Percentiles rank a stretch among this genome's conserved stretches.
These are phyloP conservation scores for Candida sanyaensis DNA, from an alignment of 1,139 yeast species.

Conservation along the genomic window DNA sequence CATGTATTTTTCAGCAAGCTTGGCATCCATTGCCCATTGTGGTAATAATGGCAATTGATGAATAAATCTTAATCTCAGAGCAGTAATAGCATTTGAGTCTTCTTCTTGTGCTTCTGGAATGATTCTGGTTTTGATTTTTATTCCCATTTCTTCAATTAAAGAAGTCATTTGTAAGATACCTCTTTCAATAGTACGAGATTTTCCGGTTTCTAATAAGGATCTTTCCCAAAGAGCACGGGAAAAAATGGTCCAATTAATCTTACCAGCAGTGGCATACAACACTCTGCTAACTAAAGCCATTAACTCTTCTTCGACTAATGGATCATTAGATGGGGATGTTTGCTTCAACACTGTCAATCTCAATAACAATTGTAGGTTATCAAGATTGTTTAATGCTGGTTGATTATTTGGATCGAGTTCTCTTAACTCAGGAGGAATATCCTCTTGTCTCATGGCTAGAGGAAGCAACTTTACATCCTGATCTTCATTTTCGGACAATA, in stretches of 20 bases:
- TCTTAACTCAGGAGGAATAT: constrained; percentile 58
- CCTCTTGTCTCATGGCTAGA: constrained; percentile 58
- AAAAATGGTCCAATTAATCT: constrained; percentile 75
- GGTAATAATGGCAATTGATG: constrained; percentile 80
- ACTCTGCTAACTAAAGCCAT: constrained; percentile 74
- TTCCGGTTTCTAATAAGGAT: constrained; percentile 76
- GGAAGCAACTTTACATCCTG: constrained; percentile 52
- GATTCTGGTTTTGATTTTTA: constrained; percentile 60
- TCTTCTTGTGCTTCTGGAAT: constrained; percentile 50
- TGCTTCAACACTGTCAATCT: constrained; percentile 66
- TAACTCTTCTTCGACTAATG: constrained; percentile 79
- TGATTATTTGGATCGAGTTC: constrained; percentile 79
- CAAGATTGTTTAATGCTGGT: constrained; percentile 71
- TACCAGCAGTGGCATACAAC: constrained; percentile 49
- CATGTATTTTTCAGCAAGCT: constrained; percentile 85
- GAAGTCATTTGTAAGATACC: constrained; percentile 94
- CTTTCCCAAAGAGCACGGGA: constrained; percentile 90
- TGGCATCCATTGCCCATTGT: constrained; percentile 82
- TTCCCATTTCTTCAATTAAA: constrained; percentile 84
- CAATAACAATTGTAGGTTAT: constrained; percentile 69
- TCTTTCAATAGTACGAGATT: constrained; percentile 87
- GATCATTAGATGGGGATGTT: constrained; percentile 70
- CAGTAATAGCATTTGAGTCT: constrained; percentile 31
- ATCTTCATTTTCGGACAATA: constrained; percentile 23
- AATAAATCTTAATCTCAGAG: constrained; percentile 64